Evolutionary conservation across 2,329 filamentous ascomycete species (phyloP).

Genomic region (Penicillium palitans): DNA sequence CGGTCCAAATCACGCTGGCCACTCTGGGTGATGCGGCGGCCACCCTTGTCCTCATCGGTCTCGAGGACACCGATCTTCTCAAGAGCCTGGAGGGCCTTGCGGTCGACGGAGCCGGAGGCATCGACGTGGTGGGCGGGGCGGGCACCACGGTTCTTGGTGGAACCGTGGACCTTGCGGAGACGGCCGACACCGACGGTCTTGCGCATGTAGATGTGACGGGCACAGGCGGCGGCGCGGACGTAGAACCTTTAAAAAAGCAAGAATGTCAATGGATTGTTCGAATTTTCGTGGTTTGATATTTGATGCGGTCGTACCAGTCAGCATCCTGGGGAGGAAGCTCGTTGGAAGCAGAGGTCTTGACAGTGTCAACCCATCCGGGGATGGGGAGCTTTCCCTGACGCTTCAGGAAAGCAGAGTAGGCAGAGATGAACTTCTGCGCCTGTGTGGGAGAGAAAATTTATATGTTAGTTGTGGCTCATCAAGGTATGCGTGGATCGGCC

Average conservation of each 20-base stretch:
- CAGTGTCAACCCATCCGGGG: slow-evolving; percentile 86
- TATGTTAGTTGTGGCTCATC: slow-evolving; percentile 20
- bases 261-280: slow-evolving; percentile 15
- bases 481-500: slow-evolving; percentile 12
- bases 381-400: slow-evolving; percentile 70
- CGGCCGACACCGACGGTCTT: slow-evolving; percentile 99
- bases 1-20: slow-evolving; percentile 99
- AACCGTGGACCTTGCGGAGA: slow-evolving; percentile 93
- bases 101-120: slow-evolving; percentile 92
- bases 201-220: slow-evolving; percentile 98
- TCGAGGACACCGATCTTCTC: slow-evolving; percentile 99
- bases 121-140: slow-evolving; percentile 93
- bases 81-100: slow-evolving; percentile 93
- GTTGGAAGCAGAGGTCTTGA: slow-evolving; percentile 96
- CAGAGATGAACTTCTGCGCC: slow-evolving; percentile 68
- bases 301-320: slow-evolving; percentile 77
- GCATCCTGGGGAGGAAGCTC: slow-evolving; percentile 97
- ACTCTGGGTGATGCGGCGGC: slow-evolving; percentile 94
- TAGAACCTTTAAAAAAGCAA: slow-evolving; percentile 56
- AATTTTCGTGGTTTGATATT: neutral
- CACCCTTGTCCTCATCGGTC: slow-evolving; percentile 97
- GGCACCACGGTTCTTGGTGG: slow-evolving; percentile 93
- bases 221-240: slow-evolving; percentile 87
- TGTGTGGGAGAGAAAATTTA: slow-evolving; percentile 32
- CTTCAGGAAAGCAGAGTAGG: slow-evolving; percentile 70